Conservation (phyloP, 352 stramenopile species). For the Globisporangium acanthophoron region DNA sequence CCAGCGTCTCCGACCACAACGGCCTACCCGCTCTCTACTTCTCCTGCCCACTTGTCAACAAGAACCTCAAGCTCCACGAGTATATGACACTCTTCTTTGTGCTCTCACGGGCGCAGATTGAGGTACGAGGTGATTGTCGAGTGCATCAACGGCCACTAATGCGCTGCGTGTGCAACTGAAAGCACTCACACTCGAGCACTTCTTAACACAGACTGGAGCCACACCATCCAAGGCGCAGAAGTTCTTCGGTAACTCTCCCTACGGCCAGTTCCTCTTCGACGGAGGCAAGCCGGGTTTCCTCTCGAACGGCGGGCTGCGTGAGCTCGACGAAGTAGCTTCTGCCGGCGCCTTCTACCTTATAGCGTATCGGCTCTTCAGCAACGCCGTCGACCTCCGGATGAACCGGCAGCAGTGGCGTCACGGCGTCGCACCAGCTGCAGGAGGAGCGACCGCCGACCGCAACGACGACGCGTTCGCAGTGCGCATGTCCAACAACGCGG, state of each 20-base stretch:
- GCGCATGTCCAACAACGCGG: constrained; percentile 39
- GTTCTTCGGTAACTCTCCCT: constrained; percentile 66
- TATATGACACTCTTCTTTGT: constrained; percentile 69
- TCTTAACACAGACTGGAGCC: background rate
- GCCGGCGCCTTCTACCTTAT: constrained; percentile 30
- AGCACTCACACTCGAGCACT: background rate
- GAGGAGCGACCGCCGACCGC: constrained; percentile 3
- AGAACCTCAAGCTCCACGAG: constrained; percentile 30
- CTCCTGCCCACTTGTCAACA: constrained; percentile 39
- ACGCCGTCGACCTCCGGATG: constrained; percentile 42
- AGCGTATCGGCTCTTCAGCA: constrained; percentile 37
- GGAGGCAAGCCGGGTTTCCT: constrained; percentile 52
- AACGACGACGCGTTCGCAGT: constrained; percentile 16
- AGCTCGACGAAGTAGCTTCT: constrained; percentile 16
- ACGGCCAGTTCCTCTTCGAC: constrained; percentile 61
- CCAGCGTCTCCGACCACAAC: constrained; percentile 15
- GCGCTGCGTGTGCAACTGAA: constrained; percentile 6
- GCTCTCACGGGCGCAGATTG: constrained; percentile 33
- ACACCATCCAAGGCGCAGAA: constrained; percentile 39
- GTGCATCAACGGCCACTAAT: background rate
- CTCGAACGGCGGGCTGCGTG: constrained; percentile 35
- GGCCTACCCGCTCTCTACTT: constrained; percentile 35
- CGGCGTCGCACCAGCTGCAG: background rate
- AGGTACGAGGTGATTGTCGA: constrained; percentile 18
- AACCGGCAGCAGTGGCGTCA: constrained; percentile 23